phyloP scores from a whole-genome alignment of 768 basidiomycete genomes.

The Leccinum sublutescens region DNA sequence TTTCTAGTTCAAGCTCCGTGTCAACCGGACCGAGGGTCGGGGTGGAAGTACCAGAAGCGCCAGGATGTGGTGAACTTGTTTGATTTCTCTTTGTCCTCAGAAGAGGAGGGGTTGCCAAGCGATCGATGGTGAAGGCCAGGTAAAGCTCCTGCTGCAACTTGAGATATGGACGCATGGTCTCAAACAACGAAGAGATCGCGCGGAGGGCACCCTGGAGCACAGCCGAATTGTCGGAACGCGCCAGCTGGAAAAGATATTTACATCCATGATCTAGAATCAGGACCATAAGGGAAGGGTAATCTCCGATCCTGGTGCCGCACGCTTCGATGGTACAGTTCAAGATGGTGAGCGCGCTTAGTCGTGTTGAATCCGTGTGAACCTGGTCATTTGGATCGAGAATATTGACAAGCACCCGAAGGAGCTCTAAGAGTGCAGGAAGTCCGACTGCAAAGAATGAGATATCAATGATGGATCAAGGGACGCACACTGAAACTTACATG shows the following conservation, averaged over 20 bases:
- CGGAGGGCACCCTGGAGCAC: slow-evolving; percentile 82
- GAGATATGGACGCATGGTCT: slow-evolving; percentile 79
- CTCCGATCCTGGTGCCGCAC: slow-evolving; percentile 70
- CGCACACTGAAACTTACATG: slow-evolving; percentile 17
- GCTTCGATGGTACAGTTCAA: slow-evolving; percentile 87
- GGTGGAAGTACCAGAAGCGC: slow-evolving; percentile 45
- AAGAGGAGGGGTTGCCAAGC: slow-evolving; percentile 62
- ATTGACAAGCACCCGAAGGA: slow-evolving; percentile 91
- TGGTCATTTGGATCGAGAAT: slow-evolving; percentile 94
- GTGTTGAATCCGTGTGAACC: slow-evolving; percentile 94
- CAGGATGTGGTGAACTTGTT: slow-evolving; percentile 49
- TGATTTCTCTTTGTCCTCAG: slow-evolving; percentile 33
- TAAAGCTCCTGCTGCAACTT: slow-evolving; percentile 96
- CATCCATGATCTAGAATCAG: slow-evolving; percentile 88
- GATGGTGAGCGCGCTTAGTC: slow-evolving; percentile 82
- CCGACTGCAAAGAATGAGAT: slow-evolving; percentile 53
- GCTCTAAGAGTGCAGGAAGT: slow-evolving; percentile 87
- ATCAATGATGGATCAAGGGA: not conserved
- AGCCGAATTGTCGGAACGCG: slow-evolving; percentile 80
- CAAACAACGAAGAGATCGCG: slow-evolving; percentile 83
- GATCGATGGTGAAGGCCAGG: slow-evolving; percentile 89
- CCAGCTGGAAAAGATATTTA: slow-evolving; percentile 96
- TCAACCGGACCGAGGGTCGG: slow-evolving; percentile 42
- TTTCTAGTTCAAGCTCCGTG: slow-evolving; percentile 45
- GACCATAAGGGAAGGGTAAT: slow-evolving; percentile 72